Conservation (phyloP, 2,329 filamentous ascomycete genomes). For the Colletotrichum echinochloae region DNA sequence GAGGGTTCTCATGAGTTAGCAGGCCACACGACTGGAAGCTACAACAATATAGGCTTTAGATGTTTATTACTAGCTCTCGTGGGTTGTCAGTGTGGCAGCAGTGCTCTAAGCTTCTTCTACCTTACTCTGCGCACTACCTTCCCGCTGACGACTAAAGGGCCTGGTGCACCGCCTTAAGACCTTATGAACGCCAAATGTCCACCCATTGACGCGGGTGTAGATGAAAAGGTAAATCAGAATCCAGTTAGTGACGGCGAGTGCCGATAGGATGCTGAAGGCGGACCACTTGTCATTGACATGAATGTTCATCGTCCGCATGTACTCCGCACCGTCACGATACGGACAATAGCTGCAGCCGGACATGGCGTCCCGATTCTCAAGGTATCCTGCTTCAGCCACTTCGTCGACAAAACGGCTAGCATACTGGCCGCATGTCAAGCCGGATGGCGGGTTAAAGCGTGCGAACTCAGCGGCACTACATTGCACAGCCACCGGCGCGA, state of each 20-base stretch:
- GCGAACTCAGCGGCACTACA: constrained; percentile 55
- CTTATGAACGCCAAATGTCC: constrained; percentile 69
- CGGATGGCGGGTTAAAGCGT: constrained; percentile 70
- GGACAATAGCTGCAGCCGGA: constrained; percentile 77
- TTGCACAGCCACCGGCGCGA: constrained; percentile 47
- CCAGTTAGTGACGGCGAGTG: constrained; percentile 79
- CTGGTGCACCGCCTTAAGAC: neutral
- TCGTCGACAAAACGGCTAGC: constrained; percentile 67
- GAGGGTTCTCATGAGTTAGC: too few species aligned
- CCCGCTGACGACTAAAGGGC: too few species aligned
- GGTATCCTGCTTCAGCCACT: constrained; percentile 64
- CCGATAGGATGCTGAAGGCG: constrained; percentile 76
- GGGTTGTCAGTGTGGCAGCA: too few species aligned
- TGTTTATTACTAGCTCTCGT: too few species aligned
- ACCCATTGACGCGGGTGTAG: constrained; percentile 76
- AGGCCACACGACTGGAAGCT: too few species aligned
- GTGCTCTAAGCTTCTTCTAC: too few species aligned
- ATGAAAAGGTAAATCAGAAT: constrained; percentile 81
- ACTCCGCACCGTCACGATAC: constrained; percentile 69
- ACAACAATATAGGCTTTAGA: too few species aligned
- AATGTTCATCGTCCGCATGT: constrained; percentile 68
- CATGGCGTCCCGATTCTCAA: constrained; percentile 71
- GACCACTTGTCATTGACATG: constrained; percentile 71
- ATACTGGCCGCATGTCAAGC: constrained; percentile 74
- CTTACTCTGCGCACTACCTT: too few species aligned